Evolutionary conservation across 1,284 basidiomycete species (phyloP).

Genomic region (Singerocomus inundabilis): DNA sequence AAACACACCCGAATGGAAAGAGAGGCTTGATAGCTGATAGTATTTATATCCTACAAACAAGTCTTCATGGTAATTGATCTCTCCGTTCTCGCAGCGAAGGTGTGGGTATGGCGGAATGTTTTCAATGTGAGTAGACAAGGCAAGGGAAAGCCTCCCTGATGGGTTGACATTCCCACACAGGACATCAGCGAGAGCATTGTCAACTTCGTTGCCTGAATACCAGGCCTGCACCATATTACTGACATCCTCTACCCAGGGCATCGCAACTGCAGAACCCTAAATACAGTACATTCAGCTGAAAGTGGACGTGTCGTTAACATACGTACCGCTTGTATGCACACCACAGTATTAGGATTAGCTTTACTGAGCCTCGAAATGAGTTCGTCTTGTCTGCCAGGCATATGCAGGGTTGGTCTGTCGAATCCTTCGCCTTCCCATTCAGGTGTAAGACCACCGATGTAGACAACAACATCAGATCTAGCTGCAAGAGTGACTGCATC

Average conservation of each 20-base stretch:
- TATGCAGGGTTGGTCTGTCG: constrained; percentile 47
- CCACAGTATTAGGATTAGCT: neutral
- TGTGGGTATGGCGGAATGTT: neutral
- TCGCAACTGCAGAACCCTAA: constrained; percentile 60
- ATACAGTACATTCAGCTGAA: neutral
- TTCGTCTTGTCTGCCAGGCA: constrained; percentile 23
- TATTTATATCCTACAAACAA: neutral
- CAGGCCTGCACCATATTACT: neutral
- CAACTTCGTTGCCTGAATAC: neutral
- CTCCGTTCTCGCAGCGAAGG: neutral
- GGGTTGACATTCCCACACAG: neutral
- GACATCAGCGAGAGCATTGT: neutral
- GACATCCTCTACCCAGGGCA: neutral
- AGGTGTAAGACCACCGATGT: neutral
- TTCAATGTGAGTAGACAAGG: neutral
- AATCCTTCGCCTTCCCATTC: neutral
- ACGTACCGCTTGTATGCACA: neutral
- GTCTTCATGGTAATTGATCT: neutral
- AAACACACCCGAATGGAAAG: neutral
- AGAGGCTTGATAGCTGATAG: neutral
- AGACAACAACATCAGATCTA: neutral
- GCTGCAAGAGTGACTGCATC: neutral
- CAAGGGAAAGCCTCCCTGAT: neutral
- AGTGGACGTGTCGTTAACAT: neutral
- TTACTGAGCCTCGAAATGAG: neutral